Conservation (phyloP, 306 rosid species). For the Rosa rugosa region DNA sequence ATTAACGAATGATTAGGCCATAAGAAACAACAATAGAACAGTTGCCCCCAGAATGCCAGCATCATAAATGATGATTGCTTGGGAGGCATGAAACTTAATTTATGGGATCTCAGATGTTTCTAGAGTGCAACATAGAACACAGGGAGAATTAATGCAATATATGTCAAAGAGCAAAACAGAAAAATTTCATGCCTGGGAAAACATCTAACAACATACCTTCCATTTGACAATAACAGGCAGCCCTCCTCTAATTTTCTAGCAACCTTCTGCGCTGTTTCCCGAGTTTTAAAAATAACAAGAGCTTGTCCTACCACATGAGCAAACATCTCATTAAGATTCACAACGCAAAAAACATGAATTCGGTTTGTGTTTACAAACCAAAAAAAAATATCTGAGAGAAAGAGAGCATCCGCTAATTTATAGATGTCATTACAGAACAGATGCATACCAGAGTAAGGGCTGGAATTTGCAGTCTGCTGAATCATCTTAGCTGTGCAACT, state of each 20-base stretch:
- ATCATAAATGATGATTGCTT: neutral
- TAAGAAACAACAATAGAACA: neutral
- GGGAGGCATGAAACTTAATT: neutral
- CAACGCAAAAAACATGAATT: neutral
- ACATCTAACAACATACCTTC: conserved; percentile 57
- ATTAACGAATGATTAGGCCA: neutral
- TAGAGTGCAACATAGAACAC: neutral
- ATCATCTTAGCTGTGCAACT: conserved; percentile 74
- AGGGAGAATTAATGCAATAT: neutral
- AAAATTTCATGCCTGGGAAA: neutral
- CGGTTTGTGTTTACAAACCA: neutral
- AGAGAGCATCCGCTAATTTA: neutral
- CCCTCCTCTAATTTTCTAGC: conserved; percentile 53
- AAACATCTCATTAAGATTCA: conserved; percentile 16
- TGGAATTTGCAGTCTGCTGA: conserved; percentile 58
- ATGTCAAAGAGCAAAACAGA: neutral
- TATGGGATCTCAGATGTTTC: neutral
- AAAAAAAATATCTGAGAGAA: neutral
- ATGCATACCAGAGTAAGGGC: conserved; percentile 65
- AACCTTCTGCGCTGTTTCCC: conserved; percentile 63
- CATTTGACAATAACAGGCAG: conserved; percentile 71
- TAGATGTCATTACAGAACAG: neutral
- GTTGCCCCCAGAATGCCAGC: neutral
- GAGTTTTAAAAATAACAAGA: conserved; percentile 59
- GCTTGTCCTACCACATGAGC: conserved; percentile 74